These are phyloP conservation scores for Chaetothyriales sp. DNA, from an alignment of 2,329 filamentous ascomycete species.

Conservation along the genomic window DNA sequence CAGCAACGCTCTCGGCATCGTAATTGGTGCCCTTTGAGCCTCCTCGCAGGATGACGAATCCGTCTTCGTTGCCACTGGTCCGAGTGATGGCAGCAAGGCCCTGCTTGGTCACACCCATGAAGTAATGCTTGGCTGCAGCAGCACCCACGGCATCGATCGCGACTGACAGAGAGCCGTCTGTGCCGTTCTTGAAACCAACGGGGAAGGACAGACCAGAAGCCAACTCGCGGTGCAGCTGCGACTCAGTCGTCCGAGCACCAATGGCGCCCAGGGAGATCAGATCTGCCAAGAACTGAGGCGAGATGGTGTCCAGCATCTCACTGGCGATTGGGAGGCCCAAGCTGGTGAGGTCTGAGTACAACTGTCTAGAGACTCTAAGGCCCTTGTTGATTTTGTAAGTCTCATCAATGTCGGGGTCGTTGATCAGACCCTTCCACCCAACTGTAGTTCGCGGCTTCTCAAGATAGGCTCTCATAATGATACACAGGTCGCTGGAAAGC, in stretches of 20 bases:
- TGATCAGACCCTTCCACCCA: constrained; percentile 97
- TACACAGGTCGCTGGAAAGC: constrained; percentile 74
- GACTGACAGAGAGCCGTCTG: constrained; percentile 75
- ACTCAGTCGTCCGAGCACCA: constrained; percentile 91
- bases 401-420: constrained; percentile 96
- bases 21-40: constrained; percentile 91
- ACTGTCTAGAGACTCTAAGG: constrained; percentile 65
- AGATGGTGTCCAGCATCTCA: constrained; percentile 97
- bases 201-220: constrained; percentile 91
- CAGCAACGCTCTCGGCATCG: constrained; percentile 67
- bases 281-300: constrained; percentile 90
- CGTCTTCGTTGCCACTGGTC: constrained; percentile 88
- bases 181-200: constrained; percentile 98
- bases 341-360: constrained; percentile 83
- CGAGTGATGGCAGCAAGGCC: constrained; percentile 90
- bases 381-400: constrained; percentile 99
- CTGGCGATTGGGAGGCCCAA: constrained; percentile 91
- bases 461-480: constrained; percentile 95
- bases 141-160: constrained; percentile 93
- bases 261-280: constrained; percentile 81
- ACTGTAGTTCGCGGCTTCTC: constrained; percentile 97
- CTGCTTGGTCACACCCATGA: constrained; percentile 92
- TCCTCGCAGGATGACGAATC: constrained; percentile 88
- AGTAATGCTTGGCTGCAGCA: constrained; percentile 83
- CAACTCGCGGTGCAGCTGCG: constrained; percentile 85